Evolutionary conservation across 2,329 filamentous ascomycete genomes (phyloP).

Genomic region (Trichoderma sp.): DNA sequence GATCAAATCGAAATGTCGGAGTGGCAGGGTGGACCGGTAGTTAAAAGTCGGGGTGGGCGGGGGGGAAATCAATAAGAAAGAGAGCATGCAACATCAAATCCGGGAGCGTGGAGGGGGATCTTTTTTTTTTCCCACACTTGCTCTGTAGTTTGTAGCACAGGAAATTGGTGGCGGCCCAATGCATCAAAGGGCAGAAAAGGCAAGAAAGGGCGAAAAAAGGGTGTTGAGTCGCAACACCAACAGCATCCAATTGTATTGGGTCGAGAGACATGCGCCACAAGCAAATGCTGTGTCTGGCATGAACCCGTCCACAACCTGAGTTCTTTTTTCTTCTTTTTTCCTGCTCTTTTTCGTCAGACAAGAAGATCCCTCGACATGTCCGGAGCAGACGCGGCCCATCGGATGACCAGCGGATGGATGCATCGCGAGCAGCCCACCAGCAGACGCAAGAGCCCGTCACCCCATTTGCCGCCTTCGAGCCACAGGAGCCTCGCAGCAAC

Average conservation of each 20-base stretch:
- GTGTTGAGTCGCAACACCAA: neutral
- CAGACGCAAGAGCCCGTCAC: conserved; percentile 12
- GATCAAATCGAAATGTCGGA: conserved; percentile 25
- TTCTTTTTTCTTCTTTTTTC: no score
- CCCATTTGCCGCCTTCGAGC: conserved; percentile 17
- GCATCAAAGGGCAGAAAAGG: conserved; percentile 2
- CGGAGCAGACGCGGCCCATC: conserved; percentile 12
- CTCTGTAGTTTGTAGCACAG: neutral
- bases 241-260: neutral
- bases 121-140: conserved; percentile 3
- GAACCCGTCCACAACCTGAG: conserved; percentile 4
- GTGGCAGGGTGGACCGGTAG: conserved; percentile 27
- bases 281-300: conserved; percentile 18
- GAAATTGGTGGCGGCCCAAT: conserved; percentile 26
- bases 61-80: conserved; percentile 11
- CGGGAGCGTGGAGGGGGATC: conserved; percentile 21
- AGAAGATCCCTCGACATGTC: neutral
- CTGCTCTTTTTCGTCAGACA: neutral
- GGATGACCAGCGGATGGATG: conserved; percentile 22
- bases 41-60: conserved; percentile 23
- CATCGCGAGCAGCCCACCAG: conserved; percentile 24
- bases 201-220: neutral
- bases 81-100: conserved; percentile 25
- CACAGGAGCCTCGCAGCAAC: conserved; percentile 23
- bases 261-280: conserved; percentile 4